A percentile compares a stretch with the other conserved stretches of the same genome.
phyloP scores from a whole-genome alignment of 2,329 filamentous ascomycete species.

The Aspergillus terreus region DNA sequence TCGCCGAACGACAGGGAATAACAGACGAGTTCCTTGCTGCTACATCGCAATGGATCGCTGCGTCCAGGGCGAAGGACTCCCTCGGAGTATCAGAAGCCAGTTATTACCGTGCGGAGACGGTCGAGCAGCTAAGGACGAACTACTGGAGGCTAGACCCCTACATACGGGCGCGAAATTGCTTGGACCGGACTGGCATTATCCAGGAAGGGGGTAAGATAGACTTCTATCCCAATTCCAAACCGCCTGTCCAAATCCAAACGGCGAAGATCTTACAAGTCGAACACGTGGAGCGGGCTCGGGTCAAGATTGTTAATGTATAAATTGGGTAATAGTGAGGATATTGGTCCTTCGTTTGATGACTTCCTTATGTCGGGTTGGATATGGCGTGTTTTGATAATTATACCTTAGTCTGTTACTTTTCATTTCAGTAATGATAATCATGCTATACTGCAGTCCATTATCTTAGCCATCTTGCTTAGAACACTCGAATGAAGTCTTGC shows the following conservation, averaged over 20 bases:
- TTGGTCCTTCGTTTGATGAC: too few relatives aligned
- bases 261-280: slow-evolving; percentile 13
- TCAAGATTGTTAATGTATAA: slow-evolving; percentile 12
- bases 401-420: too few relatives aligned
- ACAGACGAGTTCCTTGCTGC: slow-evolving; percentile 69
- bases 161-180: slow-evolving; percentile 70
- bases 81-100: slow-evolving; percentile 48
- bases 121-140: slow-evolving; percentile 62
- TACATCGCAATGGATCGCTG: slow-evolving; percentile 69
- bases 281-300: slow-evolving; percentile 9
- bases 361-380: too few relatives aligned
- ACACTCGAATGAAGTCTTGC: too few relatives aligned
- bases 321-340: neutral
- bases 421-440: too few relatives aligned
- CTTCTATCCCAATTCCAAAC: slow-evolving; percentile 54
- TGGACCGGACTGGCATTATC: slow-evolving; percentile 75
- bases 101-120: slow-evolving; percentile 57
- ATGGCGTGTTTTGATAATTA: too few relatives aligned
- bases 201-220: slow-evolving; percentile 40
- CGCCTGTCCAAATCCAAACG: slow-evolving; percentile 7
- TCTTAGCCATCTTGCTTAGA: too few relatives aligned
- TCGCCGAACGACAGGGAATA: slow-evolving; percentile 59
- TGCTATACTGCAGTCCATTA: too few relatives aligned
- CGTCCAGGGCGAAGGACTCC: slow-evolving; percentile 39
- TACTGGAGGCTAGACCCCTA: slow-evolving; percentile 92